Conservation (phyloP, 2,329 filamentous ascomycete species). For the Septoria petroselini region DNA sequence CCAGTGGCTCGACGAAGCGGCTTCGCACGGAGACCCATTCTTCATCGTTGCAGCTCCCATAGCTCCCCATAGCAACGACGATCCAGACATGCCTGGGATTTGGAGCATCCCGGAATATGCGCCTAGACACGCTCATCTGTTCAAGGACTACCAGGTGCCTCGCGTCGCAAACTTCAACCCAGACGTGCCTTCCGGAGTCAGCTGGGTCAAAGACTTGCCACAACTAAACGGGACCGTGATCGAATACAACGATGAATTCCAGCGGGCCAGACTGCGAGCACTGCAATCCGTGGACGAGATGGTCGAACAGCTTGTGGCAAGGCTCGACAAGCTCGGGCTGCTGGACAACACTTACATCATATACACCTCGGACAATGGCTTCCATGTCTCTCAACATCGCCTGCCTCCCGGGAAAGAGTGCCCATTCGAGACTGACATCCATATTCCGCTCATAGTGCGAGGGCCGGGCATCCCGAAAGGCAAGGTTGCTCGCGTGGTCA, state of each 20-base stretch:
- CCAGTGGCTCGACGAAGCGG: conserved; percentile 53
- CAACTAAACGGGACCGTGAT: conserved; percentile 47
- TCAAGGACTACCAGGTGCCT: conserved; percentile 58
- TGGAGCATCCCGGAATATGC: conserved; percentile 27
- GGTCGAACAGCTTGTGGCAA: conserved; percentile 46
- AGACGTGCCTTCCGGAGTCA: conserved; percentile 43
- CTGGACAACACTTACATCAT: conserved; percentile 50
- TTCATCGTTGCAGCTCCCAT: conserved; percentile 36
- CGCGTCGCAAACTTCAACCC: conserved; percentile 66
- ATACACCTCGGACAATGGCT: conserved; percentile 43
- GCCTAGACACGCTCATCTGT: conserved; percentile 58
- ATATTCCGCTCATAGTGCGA: conserved; percentile 41
- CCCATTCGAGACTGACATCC: conserved; percentile 41
- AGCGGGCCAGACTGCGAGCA: conserved; percentile 49
- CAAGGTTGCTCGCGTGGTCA: conserved; percentile 34
- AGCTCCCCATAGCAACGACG: conserved; percentile 33
- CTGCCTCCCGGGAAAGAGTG: conserved; percentile 41
- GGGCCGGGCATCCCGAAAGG: conserved; percentile 38
- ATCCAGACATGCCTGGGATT: conserved; percentile 11
- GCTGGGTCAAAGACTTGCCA: conserved; percentile 47
- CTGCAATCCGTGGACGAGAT: conserved; percentile 57
- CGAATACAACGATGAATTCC: conserved; percentile 54
- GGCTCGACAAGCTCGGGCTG: conserved; percentile 44
- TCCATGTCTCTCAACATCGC: conserved; percentile 41
- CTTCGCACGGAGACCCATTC: conserved; percentile 28